Percentiles rank a stretch among this genome's conserved stretches.
Conservation (phyloP, 768 basidiomycete genomes). For the Suillus clintonianus region DNA sequence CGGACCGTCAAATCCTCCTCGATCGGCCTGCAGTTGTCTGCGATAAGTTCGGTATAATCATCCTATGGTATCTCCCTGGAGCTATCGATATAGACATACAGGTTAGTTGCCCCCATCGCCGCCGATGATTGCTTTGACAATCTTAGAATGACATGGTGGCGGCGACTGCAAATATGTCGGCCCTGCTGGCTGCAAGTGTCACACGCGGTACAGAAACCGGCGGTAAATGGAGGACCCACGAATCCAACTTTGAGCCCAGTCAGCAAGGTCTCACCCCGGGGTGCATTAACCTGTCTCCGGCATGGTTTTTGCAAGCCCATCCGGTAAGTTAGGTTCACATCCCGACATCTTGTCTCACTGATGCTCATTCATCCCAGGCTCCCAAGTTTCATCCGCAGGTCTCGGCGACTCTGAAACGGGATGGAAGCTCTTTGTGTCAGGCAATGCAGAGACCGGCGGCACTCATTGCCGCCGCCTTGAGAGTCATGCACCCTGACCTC, state of each 20-base stretch:
- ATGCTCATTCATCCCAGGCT: background rate
- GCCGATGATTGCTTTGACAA: background rate
- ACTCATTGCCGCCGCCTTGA: too few relatives aligned
- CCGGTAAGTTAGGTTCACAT: background rate
- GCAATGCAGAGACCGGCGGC: too few relatives aligned
- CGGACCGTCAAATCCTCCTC: background rate
- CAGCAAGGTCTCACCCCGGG: too few relatives aligned
- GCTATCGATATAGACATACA: background rate
- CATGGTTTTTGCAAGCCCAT: background rate
- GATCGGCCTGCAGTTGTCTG: background rate
- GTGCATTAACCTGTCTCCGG: too few relatives aligned
- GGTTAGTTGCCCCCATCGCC: background rate
- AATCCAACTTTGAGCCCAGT: too few relatives aligned
- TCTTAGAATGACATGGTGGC: background rate
- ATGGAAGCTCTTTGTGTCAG: background rate
- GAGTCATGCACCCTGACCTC: too few relatives aligned
- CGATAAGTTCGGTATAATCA: background rate
- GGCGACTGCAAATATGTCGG: background rate
- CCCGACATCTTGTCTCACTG: too few relatives aligned
- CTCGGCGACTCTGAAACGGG: background rate
- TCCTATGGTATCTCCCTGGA: background rate
- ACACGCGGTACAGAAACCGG: background rate
- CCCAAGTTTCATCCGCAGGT: background rate
- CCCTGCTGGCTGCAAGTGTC: background rate
- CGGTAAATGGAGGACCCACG: too few relatives aligned